Evolutionary conservation across 495 filamentous ascomycete genomes (phyloP), one percentile per base, ranked within the genome.

Genomic region (Xylaria scruposa): DNA sequence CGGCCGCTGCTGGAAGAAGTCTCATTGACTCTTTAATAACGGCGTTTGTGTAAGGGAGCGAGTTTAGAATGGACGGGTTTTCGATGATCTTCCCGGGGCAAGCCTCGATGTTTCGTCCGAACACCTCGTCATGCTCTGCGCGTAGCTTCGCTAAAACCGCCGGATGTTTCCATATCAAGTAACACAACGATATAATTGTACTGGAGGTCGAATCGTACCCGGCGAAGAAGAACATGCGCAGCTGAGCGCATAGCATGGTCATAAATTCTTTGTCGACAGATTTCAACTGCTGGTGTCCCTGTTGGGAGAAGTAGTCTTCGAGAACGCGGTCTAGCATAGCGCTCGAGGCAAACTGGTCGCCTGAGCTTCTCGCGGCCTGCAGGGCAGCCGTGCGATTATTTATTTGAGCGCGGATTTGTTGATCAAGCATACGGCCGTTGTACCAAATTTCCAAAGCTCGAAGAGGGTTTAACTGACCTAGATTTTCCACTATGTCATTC

Each of bases 21-120:
- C 86, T 80, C 40, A 87, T 72, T 5, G 82, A 74, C 69, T 88
- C 87, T 66, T 87, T 87, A 61, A 88, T 82, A 0, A 87, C 81
- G 5, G 84, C 87, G 1, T 75, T 59, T 3, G 85, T 86, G 70
- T 83, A 87, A 5, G 83, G 78, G 8, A 85, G 76, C 2, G 78
- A 69, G 62, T 85, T 84, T 47, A 87, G 65, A 4, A 84, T 70
- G 2, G 76, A 68, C 0, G 87, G 83, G 19, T 81, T 71, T 19
- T 75, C 71, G 3, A 59, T 38, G 56, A 88, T 76, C 15, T 70
- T 65, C 12, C 63, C 51, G 1, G 76, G 64, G 4, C 78, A 76
- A n/a, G 77, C 65, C 6, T 75, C 66, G 21, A 75, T 65, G 24
- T 83, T 76, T 17, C 42, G 61, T 13, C 79, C 80, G 24, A 80